Evolutionary conservation across 768 basidiomycete genomes (phyloP).

Genomic region (Amanita pallidorosea): DNA sequence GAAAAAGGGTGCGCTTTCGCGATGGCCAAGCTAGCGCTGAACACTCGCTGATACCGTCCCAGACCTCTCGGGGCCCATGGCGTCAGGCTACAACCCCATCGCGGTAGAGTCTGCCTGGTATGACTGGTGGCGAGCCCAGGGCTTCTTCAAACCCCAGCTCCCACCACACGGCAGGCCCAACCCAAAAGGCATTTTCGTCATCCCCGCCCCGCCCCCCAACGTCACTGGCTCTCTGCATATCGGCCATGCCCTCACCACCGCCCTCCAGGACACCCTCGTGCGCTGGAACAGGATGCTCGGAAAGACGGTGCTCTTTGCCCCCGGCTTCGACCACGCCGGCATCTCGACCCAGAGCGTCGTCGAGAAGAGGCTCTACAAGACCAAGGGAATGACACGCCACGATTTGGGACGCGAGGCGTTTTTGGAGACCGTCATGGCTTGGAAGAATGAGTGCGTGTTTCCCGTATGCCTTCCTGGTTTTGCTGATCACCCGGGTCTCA

Average conservation of each 20-base stretch:
- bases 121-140: conserved; percentile 91
- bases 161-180: conserved; percentile 33
- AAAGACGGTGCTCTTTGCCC: conserved; percentile 79
- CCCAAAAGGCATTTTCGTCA: conserved; percentile 65
- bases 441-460: conserved; percentile 85
- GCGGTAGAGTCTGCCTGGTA: conserved; percentile 96
- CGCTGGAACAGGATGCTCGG: conserved; percentile 98
- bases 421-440: conserved; percentile 82
- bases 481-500: background rate
- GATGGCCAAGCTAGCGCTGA: background rate
- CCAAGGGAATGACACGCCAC: conserved; percentile 73
- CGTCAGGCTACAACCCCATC: conserved; percentile 89
- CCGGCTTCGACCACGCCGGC: conserved; percentile 97
- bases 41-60: conserved; percentile 1
- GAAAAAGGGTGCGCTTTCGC: conserved; percentile 61
- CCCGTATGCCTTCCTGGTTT: background rate
- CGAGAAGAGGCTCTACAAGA: conserved; percentile 83
- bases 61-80: conserved; percentile 87
- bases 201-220: conserved; percentile 91
- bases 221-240: conserved; percentile 95
- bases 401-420: conserved; percentile 94
- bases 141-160: conserved; percentile 77
- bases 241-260: conserved; percentile 86
- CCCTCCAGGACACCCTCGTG: conserved; percentile 82
- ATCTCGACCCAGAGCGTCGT: conserved; percentile 98